These are phyloP conservation scores for Schizosaccharomyces japonicus DNA, from an alignment of 805 yeast genomes.

Conservation along the genomic window DNA sequence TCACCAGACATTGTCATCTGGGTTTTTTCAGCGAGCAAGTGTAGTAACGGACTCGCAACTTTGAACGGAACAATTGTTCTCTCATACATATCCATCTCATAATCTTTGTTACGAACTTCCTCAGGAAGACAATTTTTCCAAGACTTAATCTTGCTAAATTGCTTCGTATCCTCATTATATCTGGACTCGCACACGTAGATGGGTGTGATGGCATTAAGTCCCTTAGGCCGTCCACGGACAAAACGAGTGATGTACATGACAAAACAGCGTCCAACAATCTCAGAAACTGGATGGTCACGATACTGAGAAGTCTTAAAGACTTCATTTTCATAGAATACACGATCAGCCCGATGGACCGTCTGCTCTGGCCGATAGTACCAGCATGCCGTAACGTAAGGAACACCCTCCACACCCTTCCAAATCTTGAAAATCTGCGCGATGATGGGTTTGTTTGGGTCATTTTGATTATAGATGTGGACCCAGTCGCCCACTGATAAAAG, in stretches of 20 bases:
- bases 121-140: slow-evolving; percentile 98
- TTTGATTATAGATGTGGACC: slow-evolving; percentile 70
- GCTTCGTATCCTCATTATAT: slow-evolving; percentile 72
- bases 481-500: slow-evolving; percentile 78
- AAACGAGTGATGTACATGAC: slow-evolving; percentile 85
- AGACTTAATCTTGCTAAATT: slow-evolving; percentile 82
- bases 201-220: slow-evolving; percentile 32
- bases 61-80: slow-evolving; percentile 50
- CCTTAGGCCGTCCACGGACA: slow-evolving; percentile 79
- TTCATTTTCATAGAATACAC: slow-evolving; percentile 77
- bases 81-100: slow-evolving; percentile 35
- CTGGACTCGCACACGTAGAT: slow-evolving; percentile 86
- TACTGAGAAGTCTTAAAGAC: slow-evolving; percentile 93
- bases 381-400: slow-evolving; percentile 75
- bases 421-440: slow-evolving; percentile 82
- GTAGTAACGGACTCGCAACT: slow-evolving; percentile 65
- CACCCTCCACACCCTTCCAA: slow-evolving; percentile 64
- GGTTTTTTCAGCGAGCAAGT: slow-evolving; percentile 41
- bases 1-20: slow-evolving; percentile 40
- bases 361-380: slow-evolving; percentile 97
- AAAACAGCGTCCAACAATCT: slow-evolving; percentile 78
- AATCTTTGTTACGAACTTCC: slow-evolving; percentile 55
- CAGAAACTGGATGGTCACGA: slow-evolving; percentile 74
- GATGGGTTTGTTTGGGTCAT: slow-evolving; percentile 72
- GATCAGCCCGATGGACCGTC: slow-evolving; percentile 79